phyloP scores from a whole-genome alignment of 2,329 filamentous ascomycete species.

The Ophiostoma angusticollis region DNA sequence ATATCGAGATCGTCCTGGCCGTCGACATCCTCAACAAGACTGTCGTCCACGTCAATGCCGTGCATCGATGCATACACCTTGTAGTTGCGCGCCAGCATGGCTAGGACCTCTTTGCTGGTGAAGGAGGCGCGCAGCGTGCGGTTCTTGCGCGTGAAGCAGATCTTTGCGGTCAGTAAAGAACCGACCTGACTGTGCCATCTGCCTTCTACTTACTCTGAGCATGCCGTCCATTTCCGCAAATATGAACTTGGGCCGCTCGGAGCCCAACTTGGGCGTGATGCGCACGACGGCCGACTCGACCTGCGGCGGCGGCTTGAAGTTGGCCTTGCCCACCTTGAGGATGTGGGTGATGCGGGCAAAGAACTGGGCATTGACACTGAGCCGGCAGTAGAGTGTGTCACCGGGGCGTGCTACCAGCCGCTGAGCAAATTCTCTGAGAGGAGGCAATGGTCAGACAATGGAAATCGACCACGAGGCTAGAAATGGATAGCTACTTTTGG shows the following conservation, averaged over 20 bases:
- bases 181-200: constrained; percentile 12
- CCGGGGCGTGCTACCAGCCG: constrained; percentile 78
- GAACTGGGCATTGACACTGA: constrained; percentile 89
- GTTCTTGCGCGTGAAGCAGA: constrained; percentile 78
- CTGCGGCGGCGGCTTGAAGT: constrained; percentile 88
- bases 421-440: constrained; percentile 69
- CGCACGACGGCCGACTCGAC: constrained; percentile 87
- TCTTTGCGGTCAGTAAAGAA: constrained; percentile 42
- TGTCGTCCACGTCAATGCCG: constrained; percentile 64
- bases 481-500: constrained; percentile 34
- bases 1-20: constrained; percentile 37
- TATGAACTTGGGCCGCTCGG: constrained; percentile 66
- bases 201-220: constrained; percentile 38
- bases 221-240: constrained; percentile 95
- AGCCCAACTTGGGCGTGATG: constrained; percentile 73
- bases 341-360: constrained; percentile 55
- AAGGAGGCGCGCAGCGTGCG: constrained; percentile 72
- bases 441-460: constrained; percentile 1
- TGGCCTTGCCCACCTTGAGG: constrained; percentile 82
- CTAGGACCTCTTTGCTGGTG: constrained; percentile 66
- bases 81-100: constrained; percentile 79
- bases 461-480: neutral
- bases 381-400: constrained; percentile 78
- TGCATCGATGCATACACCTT: constrained; percentile 82
- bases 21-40: constrained; percentile 34